phyloP scores from a whole-genome alignment of 2,329 filamentous ascomycete genomes.

The Stylonectria norvegica region DNA sequence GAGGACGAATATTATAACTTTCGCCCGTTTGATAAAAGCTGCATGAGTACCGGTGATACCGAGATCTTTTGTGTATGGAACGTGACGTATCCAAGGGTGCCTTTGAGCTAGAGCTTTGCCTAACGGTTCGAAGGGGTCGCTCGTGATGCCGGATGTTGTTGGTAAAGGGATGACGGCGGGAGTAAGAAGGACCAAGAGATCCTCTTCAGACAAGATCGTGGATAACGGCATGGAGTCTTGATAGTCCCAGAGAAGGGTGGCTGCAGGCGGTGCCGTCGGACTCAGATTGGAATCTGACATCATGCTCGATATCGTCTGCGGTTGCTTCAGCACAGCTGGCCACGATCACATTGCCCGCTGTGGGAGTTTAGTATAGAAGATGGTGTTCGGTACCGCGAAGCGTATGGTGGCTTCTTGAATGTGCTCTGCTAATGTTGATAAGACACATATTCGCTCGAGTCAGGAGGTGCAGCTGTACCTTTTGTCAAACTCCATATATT shows the following conservation, averaged over 20 bases:
- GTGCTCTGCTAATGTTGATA: no score
- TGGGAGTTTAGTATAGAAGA: no score
- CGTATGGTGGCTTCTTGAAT: constrained; percentile 10
- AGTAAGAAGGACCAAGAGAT: constrained; percentile 60
- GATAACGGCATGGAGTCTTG: constrained; percentile 47
- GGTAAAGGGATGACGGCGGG: constrained; percentile 50
- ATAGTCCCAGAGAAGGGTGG: constrained; percentile 39
- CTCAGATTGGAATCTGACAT: background rate
- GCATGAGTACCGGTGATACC: constrained; percentile 64
- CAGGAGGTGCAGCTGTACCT: no score
- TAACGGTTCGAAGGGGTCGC: constrained; percentile 70
- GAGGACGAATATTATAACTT: constrained; percentile 59
- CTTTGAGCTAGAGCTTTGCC: constrained; percentile 59
- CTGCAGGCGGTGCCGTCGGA: constrained; percentile 2
- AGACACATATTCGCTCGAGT: no score
- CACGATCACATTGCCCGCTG: constrained; percentile 21
- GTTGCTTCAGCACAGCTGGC: constrained; percentile 13
- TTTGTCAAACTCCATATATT: no score
- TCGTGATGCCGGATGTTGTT: constrained; percentile 38
- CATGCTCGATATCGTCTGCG: constrained; percentile 21
- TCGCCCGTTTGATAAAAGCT: constrained; percentile 59
- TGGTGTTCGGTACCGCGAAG: constrained; percentile 8
- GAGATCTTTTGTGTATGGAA: constrained; percentile 63
- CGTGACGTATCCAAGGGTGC: constrained; percentile 63
- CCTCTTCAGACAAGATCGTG: constrained; percentile 44